Evolutionary conservation across 2,329 filamentous ascomycete species (phyloP), one percentile per base, ranked within the genome.

Genomic region (Aaosphaeria pasadenensis): DNA sequence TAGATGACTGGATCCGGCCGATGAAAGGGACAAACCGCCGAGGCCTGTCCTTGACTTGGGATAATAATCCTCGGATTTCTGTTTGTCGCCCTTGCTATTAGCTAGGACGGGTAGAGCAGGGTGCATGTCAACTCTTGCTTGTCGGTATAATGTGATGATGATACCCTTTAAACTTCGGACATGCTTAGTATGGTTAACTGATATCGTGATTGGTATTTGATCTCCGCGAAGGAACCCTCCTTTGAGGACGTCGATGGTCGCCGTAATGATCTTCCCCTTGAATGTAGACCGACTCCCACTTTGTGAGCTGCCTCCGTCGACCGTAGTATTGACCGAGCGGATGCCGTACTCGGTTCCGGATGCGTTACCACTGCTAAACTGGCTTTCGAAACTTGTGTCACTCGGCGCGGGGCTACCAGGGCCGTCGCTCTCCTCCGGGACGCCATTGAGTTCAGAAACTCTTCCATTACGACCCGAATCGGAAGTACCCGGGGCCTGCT

Each of bases 151-250:
- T 1, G 94, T 97, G 41, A 96, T 84, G 51, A 97, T 94, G 42
- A 97, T 87, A 6, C 94, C 92, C 58, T 92, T 88, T 72, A 96
- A 80, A 66, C 91, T 97, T 73, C 92, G 90, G 62, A 97, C 83
- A 49, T 85, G 82, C 69, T 95, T 95, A 50, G 87, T 92, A 66
- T 97, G 94, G 54, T 90, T 87, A 50, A 99, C 85, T 1, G 81
- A 84, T 45, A 97, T 85, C 59, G 83, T 87, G 46, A 97, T 80
- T 0, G 89, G 85, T 39, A 97, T 77, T 28, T 82, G 82, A 59
- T 97, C 94, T 11, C 94, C 94, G 0, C 91, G 86, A 11, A 97
- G 76, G 64, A 87, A 95, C 13, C 91, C 94, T 9, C 88, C 87
- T 64, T 87, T 89, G 31, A 88, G 75, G 24, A 96, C 76, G 66